phyloP scores from a whole-genome alignment of 1,284 basidiomycete species.

The Tremellales sp. region DNA sequence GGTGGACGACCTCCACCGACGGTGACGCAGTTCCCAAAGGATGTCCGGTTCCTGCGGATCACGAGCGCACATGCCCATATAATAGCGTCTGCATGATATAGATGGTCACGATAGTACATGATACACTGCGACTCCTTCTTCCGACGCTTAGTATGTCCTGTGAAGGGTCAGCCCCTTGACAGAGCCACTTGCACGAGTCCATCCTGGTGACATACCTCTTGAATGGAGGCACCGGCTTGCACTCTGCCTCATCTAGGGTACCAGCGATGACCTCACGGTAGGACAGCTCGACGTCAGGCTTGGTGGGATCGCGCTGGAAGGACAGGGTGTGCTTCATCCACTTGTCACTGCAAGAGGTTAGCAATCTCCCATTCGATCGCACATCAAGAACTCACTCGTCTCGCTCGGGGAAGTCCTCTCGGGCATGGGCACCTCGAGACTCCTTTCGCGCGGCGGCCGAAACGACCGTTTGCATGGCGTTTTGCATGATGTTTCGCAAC shows the following conservation, averaged over 20 bases:
- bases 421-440: constrained; percentile 94
- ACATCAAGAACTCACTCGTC: constrained; percentile 58
- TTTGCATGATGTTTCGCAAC: constrained; percentile 91
- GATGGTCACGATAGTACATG: no score
- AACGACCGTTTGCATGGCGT: constrained; percentile 92
- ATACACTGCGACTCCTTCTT: no score
- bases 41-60: no score
- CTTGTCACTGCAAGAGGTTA: constrained; percentile 60
- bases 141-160: background rate
- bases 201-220: constrained; percentile 32
- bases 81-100: no score
- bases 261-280: constrained; percentile 81
- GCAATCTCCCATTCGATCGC: no score
- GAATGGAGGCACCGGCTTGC: constrained; percentile 57
- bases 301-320: constrained; percentile 68
- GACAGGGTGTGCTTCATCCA: constrained; percentile 96
- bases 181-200: no score
- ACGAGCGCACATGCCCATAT: no score
- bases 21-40: background rate
- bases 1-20: background rate
- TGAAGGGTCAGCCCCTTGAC: no score
- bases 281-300: constrained; percentile 78
- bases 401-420: constrained; percentile 80
- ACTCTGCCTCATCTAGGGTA: constrained; percentile 94
- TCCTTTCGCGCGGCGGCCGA: constrained; percentile 95